Evolutionary conservation across 306 rosid genomes (phyloP), one percentile per base, ranked within the genome.

Genomic region (Phaseolus lunatus): DNA sequence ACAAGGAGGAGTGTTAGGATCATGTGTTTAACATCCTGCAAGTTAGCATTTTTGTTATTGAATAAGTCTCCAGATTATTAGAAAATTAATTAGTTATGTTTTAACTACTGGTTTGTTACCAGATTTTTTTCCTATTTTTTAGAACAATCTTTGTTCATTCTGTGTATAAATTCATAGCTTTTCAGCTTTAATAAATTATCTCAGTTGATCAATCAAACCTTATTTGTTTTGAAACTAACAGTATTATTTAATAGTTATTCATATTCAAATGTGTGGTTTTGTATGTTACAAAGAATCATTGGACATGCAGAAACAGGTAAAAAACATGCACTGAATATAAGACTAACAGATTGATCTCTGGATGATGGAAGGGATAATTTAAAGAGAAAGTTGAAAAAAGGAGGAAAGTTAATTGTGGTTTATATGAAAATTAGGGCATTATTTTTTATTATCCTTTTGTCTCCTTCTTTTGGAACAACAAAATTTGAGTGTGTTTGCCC

Each of bases 391-490:
- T 7, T 20, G 14, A 33, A 7, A 19, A 5, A 39, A 57, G 3
- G 56, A 16, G 11, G n/a, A 15, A 77, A 35, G 19, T 4, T 39
- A 12, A 71, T 71, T 53, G 47, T 24, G 76, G 67, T 74, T 64
- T 35, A 20, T 11, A 48, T 85, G 77, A 76, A 75, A 59, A 72
- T 84, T 75, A n/a, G 37, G 89, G 83, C 84, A 56, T n/a, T 39
- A 80, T 44, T 84, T 77, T 67, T 84, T 81, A 77, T 76, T 45
- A 24, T 48, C 45, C 26, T 65, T 27, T 58, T 19, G 9, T 19
- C 22, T 13, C 65, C 65, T 15, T 7, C 9, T 43, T 31, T 31
- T 0, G 3, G 9, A 7, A 1, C 53, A 19, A 8, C 23, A 26
- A 26, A n/a, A 13, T 31, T 45, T 7, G 18, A 70, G 37, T 19